Base-by-base conservation (phyloP, 2,329 filamentous ascomycete species). In the Fusarium burgessii region DNA sequence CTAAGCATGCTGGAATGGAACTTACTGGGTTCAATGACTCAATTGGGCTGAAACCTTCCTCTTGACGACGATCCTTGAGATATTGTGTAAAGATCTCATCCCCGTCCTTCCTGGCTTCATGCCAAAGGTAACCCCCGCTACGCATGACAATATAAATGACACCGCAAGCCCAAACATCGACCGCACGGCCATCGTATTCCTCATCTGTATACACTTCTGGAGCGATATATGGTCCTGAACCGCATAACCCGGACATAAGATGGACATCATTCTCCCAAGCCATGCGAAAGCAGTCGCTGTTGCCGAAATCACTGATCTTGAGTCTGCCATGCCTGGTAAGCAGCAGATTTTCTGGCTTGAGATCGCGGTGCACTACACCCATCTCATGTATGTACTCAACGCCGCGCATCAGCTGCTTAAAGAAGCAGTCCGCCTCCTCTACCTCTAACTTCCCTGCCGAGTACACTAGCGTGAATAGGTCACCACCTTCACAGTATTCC, bases 131-230 rank as follows among this genome's bases (percentile, higher is more conserved):
- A 57, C 95, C 89, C 12, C 96, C 96, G 3, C 95, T 98, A 62
- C 96, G 89, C 96, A 98, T 98, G 13, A 95, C 95, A 96, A 98
- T 98, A 84, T 98, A 98, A 67, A 99, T 98, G 52, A 99, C 95
- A 78, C 96, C 95, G 66, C 94, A 97, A 29, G 95, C 96, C 95
- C 95, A 99, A 18, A 98, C 92, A 78, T 98, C 95, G 47, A 99
- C 95, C 17, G 96, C 95, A 58, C 95, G 89, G 33, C 96, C 95
- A 78, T 98, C 95, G 72, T 98, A 98, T 80, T 99, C 95, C 79
- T 91, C 94, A 78, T 97, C 95, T 4, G 91, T 89, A 77, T 98
- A 98, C 80, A 98, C 96, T 80, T 99, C 95, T 0, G 95, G 95
- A 3, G 96, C 93, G 74, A 99, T 98, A 79, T 99, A 99, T 2